Base-by-base conservation (phyloP, 768 basidiomycete species). In the Hirschioporus abietinus region DNA sequence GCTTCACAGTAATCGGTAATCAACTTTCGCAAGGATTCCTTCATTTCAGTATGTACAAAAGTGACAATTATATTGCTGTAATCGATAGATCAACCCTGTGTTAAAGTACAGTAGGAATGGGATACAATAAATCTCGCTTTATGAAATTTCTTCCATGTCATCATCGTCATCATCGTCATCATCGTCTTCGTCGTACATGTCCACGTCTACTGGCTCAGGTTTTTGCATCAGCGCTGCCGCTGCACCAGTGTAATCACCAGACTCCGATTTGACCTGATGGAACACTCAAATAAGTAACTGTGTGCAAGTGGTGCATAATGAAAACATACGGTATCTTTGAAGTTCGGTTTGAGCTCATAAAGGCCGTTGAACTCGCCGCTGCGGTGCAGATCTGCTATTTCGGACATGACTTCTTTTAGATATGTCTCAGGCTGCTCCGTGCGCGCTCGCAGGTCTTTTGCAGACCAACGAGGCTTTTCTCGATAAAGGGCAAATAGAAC, bases 381-480 rank as follows among this genome's bases (percentile, higher is more conserved):
- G 63, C 89, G 86, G 74, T 93, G 87, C 61, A 94, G 80, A 65
- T 81, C 84, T 4, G 89, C 94, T 63, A 95, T 88, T 69, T 92
- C 90, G 30, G 78, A 79, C 34, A 96, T 78, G 1, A 91, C 87
- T 70, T 95, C 93, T 73, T 93, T 93, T 69, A 96, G 85, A 74
- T 93, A 95, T 12, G 82, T 86, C 75, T 93, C 92, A 1, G 93
- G 93, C 74, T 96, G 93, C 74, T 93, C 89, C 0, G 91, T 92
- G 68, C 84, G 86, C 72, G 93, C 90, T 58, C 92, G 86, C 65
- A 95, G 78, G 1, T 84, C 79, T 69, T 88, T 89, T 74, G 95
- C 88, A 66, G 86, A 81, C 95, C 95, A 98, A 63, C 87, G 88
- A n/a, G 88, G 84, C 59, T 84, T 84, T 68, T 93, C 88, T 67